Evolutionary conservation across 257 asterid genomes (phyloP), one percentile per base, ranked within the genome.

Genomic region (Solanum arcanum): DNA sequence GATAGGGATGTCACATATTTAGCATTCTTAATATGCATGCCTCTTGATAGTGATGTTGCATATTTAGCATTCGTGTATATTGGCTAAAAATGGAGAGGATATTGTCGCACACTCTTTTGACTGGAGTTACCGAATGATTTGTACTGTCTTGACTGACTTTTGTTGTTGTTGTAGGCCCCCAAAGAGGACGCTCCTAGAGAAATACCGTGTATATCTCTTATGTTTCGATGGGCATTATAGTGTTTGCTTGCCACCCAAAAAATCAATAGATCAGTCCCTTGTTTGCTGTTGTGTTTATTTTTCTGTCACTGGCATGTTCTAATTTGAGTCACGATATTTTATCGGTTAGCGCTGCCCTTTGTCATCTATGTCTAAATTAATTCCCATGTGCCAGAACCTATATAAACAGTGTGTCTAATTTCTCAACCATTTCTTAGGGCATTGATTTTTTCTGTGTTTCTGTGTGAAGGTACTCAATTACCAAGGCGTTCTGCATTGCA

Each of bases 401-500:
- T 84, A 84, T 64, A 41, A 39, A 39, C 62, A 46, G 42, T 27
- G 41, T 18, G 41, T 84, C 87, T 46, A 42, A 27, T 84, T 84
- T 25, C 44, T 66, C 29, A 66, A 59, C 52, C 41, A 37, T 39
- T 27, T 62, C 20, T 76, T 13, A 9, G 64, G 41, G 64, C 64
- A 84, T 73, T 85, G 66, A 69, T 52, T 27, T 69, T 85, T 85
- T 70, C 68, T 47, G 12, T 80, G 49, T 29, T 80, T 25, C 81
- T 46, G 41, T 44, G 64, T 39, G 68, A 77, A 94, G 97, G 95
- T 89, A 91, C 90, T 93, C 97, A 33, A 88, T 93, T 89, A 92
- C 94, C 46, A 92, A 89, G 82, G 95, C 93, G 3, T 91, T 93
- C 90, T 91, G 94, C 91, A 89, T 93, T 25, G 95, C 95, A 46